Base-by-base conservation (phyloP, 805 yeast species). In the Teunomyces funiuensis region DNA sequence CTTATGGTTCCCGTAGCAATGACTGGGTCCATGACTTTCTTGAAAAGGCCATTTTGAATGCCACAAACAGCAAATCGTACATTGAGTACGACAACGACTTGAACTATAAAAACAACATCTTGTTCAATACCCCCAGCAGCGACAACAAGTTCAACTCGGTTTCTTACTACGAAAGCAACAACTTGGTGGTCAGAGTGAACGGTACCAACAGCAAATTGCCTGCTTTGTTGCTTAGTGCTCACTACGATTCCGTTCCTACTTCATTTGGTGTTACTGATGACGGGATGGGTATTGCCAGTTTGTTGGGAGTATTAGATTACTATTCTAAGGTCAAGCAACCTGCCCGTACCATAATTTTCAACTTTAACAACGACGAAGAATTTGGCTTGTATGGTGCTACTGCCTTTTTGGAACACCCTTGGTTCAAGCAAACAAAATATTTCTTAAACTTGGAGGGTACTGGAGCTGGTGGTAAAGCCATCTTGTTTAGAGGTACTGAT, bases 221-320 rank as follows among this genome's bases (percentile, higher is more conserved):
- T 1, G 95, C 89, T 0, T 60, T 89, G 3, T 63, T 89, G 30
- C 58, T 90, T 3, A 83, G 93, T 51, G 89, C 97, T 4, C 97
- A 90, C 65, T 90, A 69, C 54, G 97, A 89, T 64, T 80, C 91
- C 6, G 97, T 89, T 6, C 95, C 96, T 15, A 79, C 95, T 2
- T 81, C 88, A 4, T 80, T 69, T 52, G 97, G 97, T 22, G 80
- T 93, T 2, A 90, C 97, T 2, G 97, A 90, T 59, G 96, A 88
- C 56, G 97, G 97, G 1, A 81, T 82, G 68, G 97, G 97, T 6
- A 73, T 88, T 45, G 95, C 89, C 1, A 75, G 93, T 7, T 67
- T 89, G 73, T 64, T 89, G 36, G 95, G 89, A 1, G 66, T 86
- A 2, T 63, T 89, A 44, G 73, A 79, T 29, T 63, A 78, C 51